Percentiles rank a stretch among this genome's conserved stretches.
phyloP scores from a whole-genome alignment of 371 early-diverging fungal species.

The Synchytrium microbalum region DNA sequence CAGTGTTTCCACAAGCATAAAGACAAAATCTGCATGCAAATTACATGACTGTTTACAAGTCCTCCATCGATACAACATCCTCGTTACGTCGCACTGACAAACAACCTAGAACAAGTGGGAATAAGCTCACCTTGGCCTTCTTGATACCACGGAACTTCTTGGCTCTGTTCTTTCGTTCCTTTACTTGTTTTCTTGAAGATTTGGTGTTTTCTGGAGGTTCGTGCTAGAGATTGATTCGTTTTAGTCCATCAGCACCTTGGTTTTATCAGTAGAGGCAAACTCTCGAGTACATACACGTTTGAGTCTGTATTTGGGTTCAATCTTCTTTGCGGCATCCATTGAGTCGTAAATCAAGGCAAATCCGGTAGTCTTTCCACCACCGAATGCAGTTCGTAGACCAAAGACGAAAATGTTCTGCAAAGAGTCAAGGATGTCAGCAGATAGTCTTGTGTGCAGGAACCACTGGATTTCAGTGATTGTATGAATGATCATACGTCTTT shows the following conservation, averaged over 20 bases:
- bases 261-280: not conserved
- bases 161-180: conserved; percentile 98
- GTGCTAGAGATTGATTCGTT: conserved; percentile 30
- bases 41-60: too few relatives aligned
- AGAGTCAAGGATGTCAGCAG: not conserved
- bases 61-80: too few relatives aligned
- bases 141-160: conserved; percentile 97
- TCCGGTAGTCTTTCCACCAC: conserved; percentile 97
- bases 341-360: conserved; percentile 97
- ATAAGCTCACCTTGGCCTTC: conserved; percentile 92
- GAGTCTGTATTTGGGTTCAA: conserved; percentile 97
- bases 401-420: conserved; percentile 70
- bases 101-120: too few relatives aligned
- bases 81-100: too few relatives aligned
- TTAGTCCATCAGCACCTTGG: not conserved
- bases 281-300: conserved; percentile 23
- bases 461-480: not conserved
- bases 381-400: conserved; percentile 93
- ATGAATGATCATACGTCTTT: conserved; percentile 49
- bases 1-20: too few relatives aligned
- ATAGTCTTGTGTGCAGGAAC: not conserved
- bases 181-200: conserved; percentile 94
- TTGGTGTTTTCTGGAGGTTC: conserved; percentile 68
- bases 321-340: conserved; percentile 91
- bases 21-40: too few relatives aligned